Evolutionary conservation across 805 yeast genomes (phyloP).

Genomic region (Candida vaughaniae): DNA sequence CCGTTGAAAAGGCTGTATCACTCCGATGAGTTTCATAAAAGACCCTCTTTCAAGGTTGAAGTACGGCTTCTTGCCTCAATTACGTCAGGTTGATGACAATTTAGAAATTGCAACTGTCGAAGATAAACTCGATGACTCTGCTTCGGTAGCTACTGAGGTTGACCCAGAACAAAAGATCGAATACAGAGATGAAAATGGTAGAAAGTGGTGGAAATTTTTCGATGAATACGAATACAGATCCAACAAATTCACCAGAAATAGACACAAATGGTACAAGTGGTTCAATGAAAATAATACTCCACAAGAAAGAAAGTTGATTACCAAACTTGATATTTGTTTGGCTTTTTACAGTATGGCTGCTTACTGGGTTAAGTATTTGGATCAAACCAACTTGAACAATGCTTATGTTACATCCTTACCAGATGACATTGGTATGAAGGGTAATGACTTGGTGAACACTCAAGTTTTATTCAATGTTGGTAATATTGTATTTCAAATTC

Average conservation of each 20-base stretch:
- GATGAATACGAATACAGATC: constrained; percentile 63
- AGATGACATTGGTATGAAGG: constrained; percentile 54
- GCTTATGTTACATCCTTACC: constrained; percentile 68
- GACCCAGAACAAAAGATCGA: constrained; percentile 16
- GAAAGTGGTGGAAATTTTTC: constrained; percentile 36
- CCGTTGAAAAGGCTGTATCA: no score
- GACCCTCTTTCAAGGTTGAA: constrained; percentile 13
- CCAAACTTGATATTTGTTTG: constrained; percentile 32
- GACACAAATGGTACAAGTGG: constrained; percentile 43
- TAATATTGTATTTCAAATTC: constrained; percentile 58
- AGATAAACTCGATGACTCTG: neutral
- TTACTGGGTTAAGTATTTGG: constrained; percentile 69
- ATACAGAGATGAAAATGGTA: constrained; percentile 33
- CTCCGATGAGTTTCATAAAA: constrained; percentile 6
- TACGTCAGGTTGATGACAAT: constrained; percentile 9
- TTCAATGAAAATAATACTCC: constrained; percentile 48
- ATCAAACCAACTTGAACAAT: constrained; percentile 57
- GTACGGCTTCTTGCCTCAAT: constrained; percentile 13
- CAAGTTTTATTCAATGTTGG: constrained; percentile 62
- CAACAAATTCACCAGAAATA: constrained; percentile 27
- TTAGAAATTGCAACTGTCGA: neutral
- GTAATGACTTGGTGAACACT: constrained; percentile 61
- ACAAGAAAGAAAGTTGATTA: constrained; percentile 26
- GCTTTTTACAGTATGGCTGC: constrained; percentile 36
- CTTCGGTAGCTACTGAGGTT: neutral